Evolutionary conservation across 176 grass and related monocot species (phyloP).

Genomic region (Tuctoria greenei): DNA sequence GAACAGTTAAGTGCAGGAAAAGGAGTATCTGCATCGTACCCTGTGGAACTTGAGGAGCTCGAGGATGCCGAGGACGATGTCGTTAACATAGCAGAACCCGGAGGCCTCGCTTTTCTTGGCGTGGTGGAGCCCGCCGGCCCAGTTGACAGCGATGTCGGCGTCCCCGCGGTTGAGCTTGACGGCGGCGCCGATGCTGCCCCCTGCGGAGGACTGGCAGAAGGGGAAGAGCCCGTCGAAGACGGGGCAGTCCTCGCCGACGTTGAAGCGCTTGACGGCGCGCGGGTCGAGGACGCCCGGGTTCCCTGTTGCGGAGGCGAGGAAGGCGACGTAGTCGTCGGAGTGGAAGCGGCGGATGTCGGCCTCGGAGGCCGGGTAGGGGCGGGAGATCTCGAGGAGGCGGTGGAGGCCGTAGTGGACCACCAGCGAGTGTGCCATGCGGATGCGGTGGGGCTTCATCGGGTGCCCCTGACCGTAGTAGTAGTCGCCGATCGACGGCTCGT

Average conservation of each 20-base stretch:
- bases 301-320: conserved; percentile 59
- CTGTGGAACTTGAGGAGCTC: conserved; percentile 86
- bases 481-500: conserved; percentile 87
- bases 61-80: conserved; percentile 87
- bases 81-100: conserved; percentile 88
- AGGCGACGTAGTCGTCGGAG: conserved; percentile 72
- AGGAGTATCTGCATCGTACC: conserved; percentile 28
- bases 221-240: conserved; percentile 84
- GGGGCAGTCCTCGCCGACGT: conserved; percentile 91
- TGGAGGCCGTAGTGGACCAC: conserved; percentile 91
- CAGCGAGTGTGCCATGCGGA: conserved; percentile 86
- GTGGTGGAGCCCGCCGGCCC: conserved; percentile 89
- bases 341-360: conserved; percentile 84
- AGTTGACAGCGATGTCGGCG: conserved; percentile 83
- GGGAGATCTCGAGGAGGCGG: conserved; percentile 73
- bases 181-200: conserved; percentile 78
- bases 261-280: conserved; percentile 65
- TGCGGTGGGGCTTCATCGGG: conserved; percentile 95
- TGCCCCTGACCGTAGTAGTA: conserved; percentile 97
- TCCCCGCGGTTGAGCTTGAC: conserved; percentile 82
- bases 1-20: neutral
- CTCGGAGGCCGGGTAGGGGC: conserved; percentile 56
- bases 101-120: conserved; percentile 89
- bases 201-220: conserved; percentile 81
- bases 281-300: conserved; percentile 29